phyloP scores from a whole-genome alignment of 2,329 filamentous ascomycete species.

The Scedosporium aurantiacum region DNA sequence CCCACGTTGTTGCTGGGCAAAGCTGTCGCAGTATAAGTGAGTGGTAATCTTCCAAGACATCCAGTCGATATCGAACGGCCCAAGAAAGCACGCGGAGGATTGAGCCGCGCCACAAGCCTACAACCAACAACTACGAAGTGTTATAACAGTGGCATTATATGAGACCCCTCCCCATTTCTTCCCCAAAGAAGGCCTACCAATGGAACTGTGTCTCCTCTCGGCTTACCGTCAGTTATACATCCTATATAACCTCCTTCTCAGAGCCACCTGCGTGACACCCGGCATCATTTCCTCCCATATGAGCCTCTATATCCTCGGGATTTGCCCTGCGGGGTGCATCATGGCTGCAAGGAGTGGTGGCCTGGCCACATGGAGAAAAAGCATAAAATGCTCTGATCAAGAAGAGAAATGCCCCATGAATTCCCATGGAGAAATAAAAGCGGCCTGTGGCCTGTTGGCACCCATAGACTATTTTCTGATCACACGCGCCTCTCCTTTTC shows the following conservation, averaged over 20 bases:
- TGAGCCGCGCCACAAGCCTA: not conserved
- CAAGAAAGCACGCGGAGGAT: not conserved
- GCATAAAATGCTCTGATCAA: not conserved
- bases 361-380: not conserved
- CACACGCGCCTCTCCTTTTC: not conserved
- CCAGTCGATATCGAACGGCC: not conserved
- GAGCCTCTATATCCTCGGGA: not conserved
- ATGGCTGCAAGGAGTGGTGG: not conserved
- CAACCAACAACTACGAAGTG: not conserved
- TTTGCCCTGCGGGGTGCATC: slow-evolving; percentile 2
- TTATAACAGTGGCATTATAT: not conserved
- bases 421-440: not conserved
- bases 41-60: too few relatives aligned
- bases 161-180: not conserved
- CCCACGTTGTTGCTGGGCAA: too few relatives aligned
- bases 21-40: too few relatives aligned
- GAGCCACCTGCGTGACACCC: not conserved
- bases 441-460: not conserved
- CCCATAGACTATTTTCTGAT: not conserved
- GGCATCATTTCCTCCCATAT: not conserved
- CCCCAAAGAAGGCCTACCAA: not conserved
- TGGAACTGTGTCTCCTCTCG: not conserved
- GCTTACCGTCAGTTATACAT: not conserved
- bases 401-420: not conserved
- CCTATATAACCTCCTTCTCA: not conserved